Base-by-base conservation (phyloP, 1,139 yeast genomes). In the Scheffersomyces titani region DNA sequence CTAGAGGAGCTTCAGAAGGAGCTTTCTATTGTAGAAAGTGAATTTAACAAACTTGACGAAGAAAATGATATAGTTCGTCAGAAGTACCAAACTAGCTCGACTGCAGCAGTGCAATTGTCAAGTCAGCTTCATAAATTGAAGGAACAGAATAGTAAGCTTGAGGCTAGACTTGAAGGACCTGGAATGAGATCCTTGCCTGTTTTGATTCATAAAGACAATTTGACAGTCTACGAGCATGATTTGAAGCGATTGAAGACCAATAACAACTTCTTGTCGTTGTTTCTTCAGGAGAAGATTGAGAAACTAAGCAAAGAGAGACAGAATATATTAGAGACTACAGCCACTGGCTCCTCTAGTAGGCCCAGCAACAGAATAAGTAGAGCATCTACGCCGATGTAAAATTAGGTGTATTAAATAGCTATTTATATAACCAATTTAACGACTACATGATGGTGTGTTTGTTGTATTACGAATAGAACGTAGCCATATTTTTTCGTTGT, bases 41-140 rank as follows among this genome's bases (percentile, higher is more conserved):
- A 67, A 55, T 71, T 72, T 54, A 63, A 65, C 1, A 66, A 67
- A 44, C 64, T 76, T 24, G 63, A 65, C 6, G 62, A 61, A 3
- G 78, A 73, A 52, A 77, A 78, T 57, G 88, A 84, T 44, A 54
- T 61, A 0, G 64, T 80, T 7, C 72, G 92, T 57, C 61, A 61
- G 1, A 66, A 77, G 51, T 88, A 88, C 65, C 92, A 87, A 68
- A 63, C 66, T 6, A 72, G 73, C 40, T 86, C 91, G 0, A 72
- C 85, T 0, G 72, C 70, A 19, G 92, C 92, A 0, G 89, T 87
- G 0, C 84, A 81, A 51, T 64, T 75, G 44, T 78, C 89, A 0
- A 65, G 69, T 0, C 62, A 62, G 19, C 63, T 81, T 6, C 70
- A 69, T n/a, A 55, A 63, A 1, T 57, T 77, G 13, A 75, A 73